Base-by-base conservation (phyloP, 768 basidiomycete species). In the Suillus spraguei region DNA sequence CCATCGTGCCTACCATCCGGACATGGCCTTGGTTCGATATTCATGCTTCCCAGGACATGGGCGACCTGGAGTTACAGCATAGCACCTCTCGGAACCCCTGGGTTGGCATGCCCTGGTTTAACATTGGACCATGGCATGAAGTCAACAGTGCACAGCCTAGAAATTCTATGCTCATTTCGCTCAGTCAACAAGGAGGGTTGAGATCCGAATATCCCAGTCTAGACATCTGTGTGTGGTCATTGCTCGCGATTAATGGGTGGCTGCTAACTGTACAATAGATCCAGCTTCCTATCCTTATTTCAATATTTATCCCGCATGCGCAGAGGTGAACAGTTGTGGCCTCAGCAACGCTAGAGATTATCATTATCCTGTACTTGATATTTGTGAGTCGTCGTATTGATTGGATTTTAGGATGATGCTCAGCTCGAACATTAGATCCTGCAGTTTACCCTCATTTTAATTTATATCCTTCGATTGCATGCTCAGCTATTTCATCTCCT, bases 211-310 rank as follows among this genome's bases (percentile, higher is more conserved):
- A 76, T 44, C 70, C 77, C 3, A 60, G 66, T 32, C 54, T 74
- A 35, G 68, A 71, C 11, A 71, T 74, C 32, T 76, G 76, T 77
- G 64, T 67, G 76, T 65, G 8, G 44, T 5, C 17, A 28, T 33
- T 28, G 28, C 11, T 58, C 11, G 24, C 32, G 28, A 8, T 11
- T n/a, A 20, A 41, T 41, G 55, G 7, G 11, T 20, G 11, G 28
- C 13, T 58, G 16, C 56, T 56, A 61, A 70, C n/a, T 63, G 68
- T 8, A 73, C 61, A 73, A 59, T 54, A 81, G 81, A 81, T 64
- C 76, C 74, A 9, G 62, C 73, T 20, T 65, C 72, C 38, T 84
- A 83, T 67, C 82, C 83, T 35, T 63, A 78, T 68, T 72, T 82
- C 42, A 70, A 78, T 60, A 67, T 82, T 28, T 83, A 83, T 69